Evolutionary conservation across 805 yeast genomes (phyloP).

Genomic region (Cyberlindnera suaveolens): DNA sequence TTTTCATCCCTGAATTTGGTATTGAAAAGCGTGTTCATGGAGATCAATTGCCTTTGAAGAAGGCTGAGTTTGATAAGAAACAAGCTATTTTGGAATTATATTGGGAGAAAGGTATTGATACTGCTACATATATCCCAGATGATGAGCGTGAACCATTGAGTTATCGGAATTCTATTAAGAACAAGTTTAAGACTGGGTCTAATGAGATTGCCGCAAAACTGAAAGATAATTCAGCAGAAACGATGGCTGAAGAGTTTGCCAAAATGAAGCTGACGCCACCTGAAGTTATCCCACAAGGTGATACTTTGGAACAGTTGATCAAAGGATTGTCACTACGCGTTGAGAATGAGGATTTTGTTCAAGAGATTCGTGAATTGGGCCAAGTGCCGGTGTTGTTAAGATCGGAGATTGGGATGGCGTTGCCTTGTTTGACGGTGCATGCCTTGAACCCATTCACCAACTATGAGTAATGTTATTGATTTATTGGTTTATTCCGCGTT

Average conservation of each 20-base stretch:
- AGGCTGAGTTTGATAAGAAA: slow-evolving; percentile 83
- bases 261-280: slow-evolving; percentile 40
- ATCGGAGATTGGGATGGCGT: slow-evolving; percentile 91
- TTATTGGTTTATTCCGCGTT: neutral
- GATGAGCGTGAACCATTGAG: slow-evolving; percentile 78
- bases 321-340: slow-evolving; percentile 48
- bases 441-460: slow-evolving; percentile 77
- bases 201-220: slow-evolving; percentile 64
- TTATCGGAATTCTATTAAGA: slow-evolving; percentile 71
- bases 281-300: slow-evolving; percentile 23
- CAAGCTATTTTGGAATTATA: slow-evolving; percentile 68
- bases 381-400: slow-evolving; percentile 81
- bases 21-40: slow-evolving; percentile 96
- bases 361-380: slow-evolving; percentile 72
- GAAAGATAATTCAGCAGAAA: slow-evolving; percentile 26
- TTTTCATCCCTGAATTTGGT: slow-evolving; percentile 86
- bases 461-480: slow-evolving; percentile 8
- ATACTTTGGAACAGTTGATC: slow-evolving; percentile 50
- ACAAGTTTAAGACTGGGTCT: slow-evolving; percentile 68
- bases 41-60: slow-evolving; percentile 86
- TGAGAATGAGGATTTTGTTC: slow-evolving; percentile 61
- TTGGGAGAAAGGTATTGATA: slow-evolving; percentile 91
- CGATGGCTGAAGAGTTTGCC: slow-evolving; percentile 42
- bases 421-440: slow-evolving; percentile 91
- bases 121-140: slow-evolving; percentile 87